Evolutionary conservation across 2,329 filamentous ascomycete species (phyloP).

Genomic region (Nothophoma quercina): DNA sequence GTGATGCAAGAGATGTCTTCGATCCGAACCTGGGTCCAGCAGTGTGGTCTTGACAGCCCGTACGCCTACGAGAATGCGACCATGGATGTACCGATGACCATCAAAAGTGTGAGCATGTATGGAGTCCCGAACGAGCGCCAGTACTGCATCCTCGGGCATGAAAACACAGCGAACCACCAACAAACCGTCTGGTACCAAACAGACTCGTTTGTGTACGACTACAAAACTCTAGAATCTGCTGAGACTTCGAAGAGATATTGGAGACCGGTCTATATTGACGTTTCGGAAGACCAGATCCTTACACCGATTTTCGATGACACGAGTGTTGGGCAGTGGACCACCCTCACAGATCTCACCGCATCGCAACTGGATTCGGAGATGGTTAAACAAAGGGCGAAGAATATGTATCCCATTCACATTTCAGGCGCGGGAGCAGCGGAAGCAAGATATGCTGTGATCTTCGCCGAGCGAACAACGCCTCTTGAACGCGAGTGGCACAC

Average conservation of each 20-base stretch:
- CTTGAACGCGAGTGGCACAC: conserved; percentile 28
- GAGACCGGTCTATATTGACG: conserved; percentile 29
- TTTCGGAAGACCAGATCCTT: conserved; percentile 22
- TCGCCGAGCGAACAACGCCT: conserved; percentile 24
- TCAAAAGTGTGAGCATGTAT: conserved; percentile 29
- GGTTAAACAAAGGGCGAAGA: conserved; percentile 11
- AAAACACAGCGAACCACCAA: conserved; percentile 22
- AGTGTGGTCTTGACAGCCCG: conserved; percentile 22
- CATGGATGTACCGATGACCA: conserved; percentile 7
- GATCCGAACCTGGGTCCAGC: conserved; percentile 16
- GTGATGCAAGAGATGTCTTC: conserved; percentile 26
- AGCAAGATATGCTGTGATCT: conserved; percentile 28
- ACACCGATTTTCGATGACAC: conserved; percentile 31
- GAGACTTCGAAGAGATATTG: conserved; percentile 33
- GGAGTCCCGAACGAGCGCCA: conserved; percentile 21
- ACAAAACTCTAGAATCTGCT: conserved; percentile 6
- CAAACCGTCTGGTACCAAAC: conserved; percentile 26
- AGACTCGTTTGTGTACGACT: conserved; percentile 11
- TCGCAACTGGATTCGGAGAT: conserved; percentile 24
- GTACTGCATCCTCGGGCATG: conserved; percentile 31
- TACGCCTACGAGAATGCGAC: conserved; percentile 15
- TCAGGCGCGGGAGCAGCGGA: conserved; percentile 17
- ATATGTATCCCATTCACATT: conserved; percentile 26
- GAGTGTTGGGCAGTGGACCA: conserved; percentile 29
- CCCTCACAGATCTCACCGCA: conserved; percentile 20